A percentile compares a stretch with the other conserved stretches of the same genome.
These are phyloP conservation scores for Penicillium simplicissimum DNA, from an alignment of 495 filamentous ascomycete species.

Conservation along the genomic window DNA sequence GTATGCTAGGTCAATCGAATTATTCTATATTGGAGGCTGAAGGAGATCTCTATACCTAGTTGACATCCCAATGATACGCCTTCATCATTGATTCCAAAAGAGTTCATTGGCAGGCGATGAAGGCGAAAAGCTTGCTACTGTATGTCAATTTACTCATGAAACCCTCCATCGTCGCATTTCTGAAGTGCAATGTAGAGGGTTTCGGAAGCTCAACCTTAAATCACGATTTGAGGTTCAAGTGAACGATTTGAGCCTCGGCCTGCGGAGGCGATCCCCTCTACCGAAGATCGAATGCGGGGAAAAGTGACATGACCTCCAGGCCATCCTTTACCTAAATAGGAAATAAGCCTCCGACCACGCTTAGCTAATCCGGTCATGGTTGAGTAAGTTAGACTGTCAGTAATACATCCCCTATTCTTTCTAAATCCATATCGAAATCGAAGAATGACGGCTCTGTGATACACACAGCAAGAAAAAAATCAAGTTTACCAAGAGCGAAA, in stretches of 20 bases:
- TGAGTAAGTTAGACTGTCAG: background rate
- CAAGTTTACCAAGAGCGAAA: background rate
- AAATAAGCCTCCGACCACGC: slow-evolving; percentile 1
- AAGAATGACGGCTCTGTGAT: background rate
- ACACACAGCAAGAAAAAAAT: background rate
- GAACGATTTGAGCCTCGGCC: background rate
- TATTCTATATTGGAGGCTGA: too few relatives aligned
- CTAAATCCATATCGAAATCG: too few relatives aligned
- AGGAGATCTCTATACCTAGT: too few relatives aligned
- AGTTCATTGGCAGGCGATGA: too few relatives aligned
- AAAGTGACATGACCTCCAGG: background rate
- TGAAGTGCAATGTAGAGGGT: too few relatives aligned
- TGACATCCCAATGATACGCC: too few relatives aligned
- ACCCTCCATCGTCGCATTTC: too few relatives aligned
- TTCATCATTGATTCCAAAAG: too few relatives aligned
- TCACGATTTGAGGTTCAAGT: too few relatives aligned
- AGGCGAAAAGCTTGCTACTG: too few relatives aligned
- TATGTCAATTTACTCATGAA: too few relatives aligned
- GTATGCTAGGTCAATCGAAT: background rate
- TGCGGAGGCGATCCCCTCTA: background rate
- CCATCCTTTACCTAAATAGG: background rate
- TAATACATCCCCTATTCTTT: background rate
- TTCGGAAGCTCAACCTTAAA: too few relatives aligned
- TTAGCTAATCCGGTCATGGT: background rate
- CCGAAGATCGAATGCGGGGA: background rate